Percentiles rank a stretch among this genome's conserved stretches.
Conservation (phyloP, 129 eudicot species). For the Flaveria trinervia region DNA sequence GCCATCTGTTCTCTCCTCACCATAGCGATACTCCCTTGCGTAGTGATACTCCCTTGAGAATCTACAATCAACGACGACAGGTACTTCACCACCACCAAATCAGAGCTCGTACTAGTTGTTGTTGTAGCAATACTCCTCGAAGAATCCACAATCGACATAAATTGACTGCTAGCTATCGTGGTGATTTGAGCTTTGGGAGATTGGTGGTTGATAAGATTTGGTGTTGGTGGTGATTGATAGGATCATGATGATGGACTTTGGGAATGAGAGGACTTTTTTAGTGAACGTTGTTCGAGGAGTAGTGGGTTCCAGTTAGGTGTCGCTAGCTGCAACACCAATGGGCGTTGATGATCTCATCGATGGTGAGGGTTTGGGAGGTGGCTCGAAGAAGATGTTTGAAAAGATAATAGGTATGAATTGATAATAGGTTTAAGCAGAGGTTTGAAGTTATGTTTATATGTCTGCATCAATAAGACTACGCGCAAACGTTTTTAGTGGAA, state of each 20-base stretch:
- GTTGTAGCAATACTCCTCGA: too few species aligned
- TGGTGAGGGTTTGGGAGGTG: too few species aligned
- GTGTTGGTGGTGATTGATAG: slow-evolving; percentile 23
- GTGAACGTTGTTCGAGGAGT: slow-evolving; percentile 51
- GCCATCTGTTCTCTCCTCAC: slow-evolving; percentile 86
- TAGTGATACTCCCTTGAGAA: slow-evolving; percentile 66
- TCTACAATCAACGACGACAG: neutral
- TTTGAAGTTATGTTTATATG: too few species aligned
- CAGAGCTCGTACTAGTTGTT: neutral
- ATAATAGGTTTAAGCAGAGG: too few species aligned
- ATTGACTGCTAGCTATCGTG: slow-evolving; percentile 45
- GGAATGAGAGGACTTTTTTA: slow-evolving; percentile 47
- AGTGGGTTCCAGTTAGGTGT: slow-evolving; percentile 50
- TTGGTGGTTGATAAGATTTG: slow-evolving; percentile 38
- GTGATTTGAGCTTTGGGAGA: slow-evolving; percentile 42
- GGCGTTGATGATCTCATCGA: slow-evolving; percentile 9
- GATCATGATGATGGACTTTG: slow-evolving; percentile 33
- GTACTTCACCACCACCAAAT: neutral
- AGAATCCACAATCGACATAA: too few species aligned
- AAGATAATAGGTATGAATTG: too few species aligned
- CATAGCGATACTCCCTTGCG: slow-evolving; percentile 72
- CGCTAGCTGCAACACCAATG: slow-evolving; percentile 63
- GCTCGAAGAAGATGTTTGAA: too few species aligned
- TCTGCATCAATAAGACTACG: too few species aligned
- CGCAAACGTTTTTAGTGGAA: too few species aligned